phyloP scores from a whole-genome alignment of 2,329 filamentous ascomycete species.

The Penicillium rolfsii region DNA sequence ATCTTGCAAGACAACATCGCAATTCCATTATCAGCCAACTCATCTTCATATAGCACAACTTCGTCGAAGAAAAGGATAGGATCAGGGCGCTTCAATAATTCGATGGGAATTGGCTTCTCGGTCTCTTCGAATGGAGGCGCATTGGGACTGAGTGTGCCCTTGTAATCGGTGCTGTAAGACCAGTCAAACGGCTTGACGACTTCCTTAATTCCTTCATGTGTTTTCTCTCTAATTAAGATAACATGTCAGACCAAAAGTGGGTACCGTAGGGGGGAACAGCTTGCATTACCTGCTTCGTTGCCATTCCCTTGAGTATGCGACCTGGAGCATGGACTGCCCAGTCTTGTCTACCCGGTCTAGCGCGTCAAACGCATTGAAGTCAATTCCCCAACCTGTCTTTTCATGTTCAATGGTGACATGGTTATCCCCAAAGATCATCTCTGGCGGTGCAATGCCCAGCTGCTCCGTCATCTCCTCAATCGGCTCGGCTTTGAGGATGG shows the following conservation, averaged over 20 bases:
- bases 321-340: conserved; percentile 84
- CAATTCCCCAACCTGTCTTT: conserved; percentile 74
- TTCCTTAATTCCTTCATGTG: conserved; percentile 84
- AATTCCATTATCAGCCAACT: conserved; percentile 96
- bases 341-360: conserved; percentile 94
- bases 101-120: conserved; percentile 72
- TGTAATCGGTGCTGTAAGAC: conserved; percentile 92
- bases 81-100: conserved; percentile 83
- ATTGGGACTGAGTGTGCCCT: conserved; percentile 63
- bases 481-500: conserved; percentile 87
- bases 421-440: conserved; percentile 99
- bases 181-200: conserved; percentile 97
- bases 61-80: conserved; percentile 97
- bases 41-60: conserved; percentile 94
- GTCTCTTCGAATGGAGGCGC: conserved; percentile 49
- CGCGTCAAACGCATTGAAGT: conserved; percentile 84
- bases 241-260: conserved; percentile 43
- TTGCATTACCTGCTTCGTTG: conserved; percentile 63
- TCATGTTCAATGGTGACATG: conserved; percentile 73
- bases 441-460: conserved; percentile 84
- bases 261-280: background rate
- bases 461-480: conserved; percentile 82
- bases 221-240: conserved; percentile 64
- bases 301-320: conserved; percentile 92
- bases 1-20: conserved; percentile 88